A percentile compares a stretch with the other conserved stretches of the same genome.
phyloP scores from a whole-genome alignment of 352 stramenopile species.

The Elongisporangium undulatum region DNA sequence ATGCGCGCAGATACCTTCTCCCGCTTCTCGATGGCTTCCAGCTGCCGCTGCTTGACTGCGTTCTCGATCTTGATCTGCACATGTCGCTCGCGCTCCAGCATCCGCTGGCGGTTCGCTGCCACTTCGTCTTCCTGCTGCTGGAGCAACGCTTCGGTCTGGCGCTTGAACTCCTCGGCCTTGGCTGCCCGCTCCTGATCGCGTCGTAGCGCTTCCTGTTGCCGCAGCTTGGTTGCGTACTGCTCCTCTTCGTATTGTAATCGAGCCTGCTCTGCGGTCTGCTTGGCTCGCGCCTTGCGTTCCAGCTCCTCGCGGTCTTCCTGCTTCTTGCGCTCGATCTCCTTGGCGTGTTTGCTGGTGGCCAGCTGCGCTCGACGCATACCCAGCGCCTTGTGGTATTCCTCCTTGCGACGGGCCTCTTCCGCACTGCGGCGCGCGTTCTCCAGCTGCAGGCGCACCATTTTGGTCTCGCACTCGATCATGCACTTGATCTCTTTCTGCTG shows the following conservation, averaged over 20 bases:
- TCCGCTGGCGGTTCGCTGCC: conserved; percentile 34
- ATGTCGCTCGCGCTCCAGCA: conserved; percentile 63
- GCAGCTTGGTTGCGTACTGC: conserved; percentile 22
- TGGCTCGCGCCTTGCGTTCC: conserved; percentile 37
- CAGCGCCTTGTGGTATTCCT: conserved; percentile 58
- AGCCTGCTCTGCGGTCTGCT: conserved; percentile 47
- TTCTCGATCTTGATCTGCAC: conserved; percentile 57
- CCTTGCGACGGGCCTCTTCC: conserved; percentile 49
- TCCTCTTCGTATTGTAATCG: conserved; percentile 38
- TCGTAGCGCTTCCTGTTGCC: conserved; percentile 36
- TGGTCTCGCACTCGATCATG: conserved; percentile 77
- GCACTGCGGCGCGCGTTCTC: conserved; percentile 48
- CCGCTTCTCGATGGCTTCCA: conserved; percentile 48
- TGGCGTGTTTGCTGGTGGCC: conserved; percentile 51
- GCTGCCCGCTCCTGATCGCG: conserved; percentile 48
- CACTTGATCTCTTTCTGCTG: conserved; percentile 70
- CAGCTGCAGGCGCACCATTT: conserved; percentile 58
- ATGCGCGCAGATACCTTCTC: conserved; percentile 51
- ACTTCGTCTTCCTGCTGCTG: conserved; percentile 61
- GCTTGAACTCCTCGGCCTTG: conserved; percentile 67
- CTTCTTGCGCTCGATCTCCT: conserved; percentile 58
- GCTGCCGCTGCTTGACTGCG: conserved; percentile 36
- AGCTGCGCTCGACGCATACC: conserved; percentile 36
- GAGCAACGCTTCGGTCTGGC: conserved; percentile 58
- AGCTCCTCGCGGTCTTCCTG: conserved; percentile 49